phyloP scores from a whole-genome alignment of 257 asterid species.

The Pogostemon cablin region DNA sequence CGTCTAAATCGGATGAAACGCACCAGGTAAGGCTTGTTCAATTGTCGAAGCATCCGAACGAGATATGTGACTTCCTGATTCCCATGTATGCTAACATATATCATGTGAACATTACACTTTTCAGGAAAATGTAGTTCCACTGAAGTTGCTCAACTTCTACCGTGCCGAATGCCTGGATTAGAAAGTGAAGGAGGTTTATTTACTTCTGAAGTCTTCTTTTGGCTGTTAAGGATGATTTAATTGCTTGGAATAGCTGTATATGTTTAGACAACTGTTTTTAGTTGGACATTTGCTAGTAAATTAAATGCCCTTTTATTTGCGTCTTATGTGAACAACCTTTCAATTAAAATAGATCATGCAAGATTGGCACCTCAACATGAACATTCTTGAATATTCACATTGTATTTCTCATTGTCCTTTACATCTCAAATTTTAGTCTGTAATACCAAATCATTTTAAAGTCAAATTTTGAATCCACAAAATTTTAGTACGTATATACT shows the following conservation, averaged over 20 bases:
- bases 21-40: slow-evolving; percentile 44
- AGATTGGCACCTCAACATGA: too few relatives aligned
- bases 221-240: too few relatives aligned
- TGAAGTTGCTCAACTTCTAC: slow-evolving; percentile 73
- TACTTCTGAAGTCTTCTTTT: too few relatives aligned
- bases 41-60: neutral
- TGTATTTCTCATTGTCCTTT: too few relatives aligned
- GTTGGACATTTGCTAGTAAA: slow-evolving; percentile 5
- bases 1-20: slow-evolving; percentile 46
- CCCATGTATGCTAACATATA: slow-evolving; percentile 21
- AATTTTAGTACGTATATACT: too few relatives aligned
- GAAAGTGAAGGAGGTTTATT: neutral
- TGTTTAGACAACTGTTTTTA: slow-evolving; percentile 18
- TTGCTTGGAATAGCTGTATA: slow-evolving; percentile 27
- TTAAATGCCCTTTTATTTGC: neutral
- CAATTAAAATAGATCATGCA: too few relatives aligned
- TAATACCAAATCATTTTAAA: too few relatives aligned
- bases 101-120: slow-evolving; percentile 23
- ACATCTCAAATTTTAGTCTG: too few relatives aligned
- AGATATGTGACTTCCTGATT: neutral
- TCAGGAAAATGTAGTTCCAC: slow-evolving; percentile 61
- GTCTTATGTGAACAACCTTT: neutral
- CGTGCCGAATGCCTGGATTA: slow-evolving; percentile 46
- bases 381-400: too few relatives aligned
- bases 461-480: too few relatives aligned